phyloP scores from a whole-genome alignment of 1,284 basidiomycete genomes.

The Athelia sp. region DNA sequence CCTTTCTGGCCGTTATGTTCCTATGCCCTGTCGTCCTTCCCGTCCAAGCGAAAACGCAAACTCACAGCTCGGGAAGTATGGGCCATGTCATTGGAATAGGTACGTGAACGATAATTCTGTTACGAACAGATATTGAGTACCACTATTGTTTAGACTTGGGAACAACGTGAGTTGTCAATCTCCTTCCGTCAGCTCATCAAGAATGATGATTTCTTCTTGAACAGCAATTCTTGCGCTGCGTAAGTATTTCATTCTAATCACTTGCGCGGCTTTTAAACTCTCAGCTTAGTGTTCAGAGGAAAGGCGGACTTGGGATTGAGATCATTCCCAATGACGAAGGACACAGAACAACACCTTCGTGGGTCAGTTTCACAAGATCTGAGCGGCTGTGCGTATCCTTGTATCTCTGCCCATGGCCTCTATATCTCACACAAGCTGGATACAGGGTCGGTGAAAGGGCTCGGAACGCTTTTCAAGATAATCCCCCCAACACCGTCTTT shows the following conservation, averaged over 20 bases:
- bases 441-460: constrained; percentile 22
- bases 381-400: constrained; percentile 72
- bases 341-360: constrained; percentile 72
- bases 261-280: too few relatives aligned
- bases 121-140: too few relatives aligned
- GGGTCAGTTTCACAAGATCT: constrained; percentile 64
- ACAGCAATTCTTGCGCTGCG: neutral
- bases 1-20: too few relatives aligned
- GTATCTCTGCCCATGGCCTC: constrained; percentile 59
- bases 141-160: neutral
- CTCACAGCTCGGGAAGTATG: too few relatives aligned
- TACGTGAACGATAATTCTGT: too few relatives aligned
- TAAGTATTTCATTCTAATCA: too few relatives aligned
- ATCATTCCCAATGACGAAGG: constrained; percentile 77
- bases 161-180: neutral
- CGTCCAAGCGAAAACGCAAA: too few relatives aligned
- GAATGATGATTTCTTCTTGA: neutral
- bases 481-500: neutral
- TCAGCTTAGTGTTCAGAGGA: constrained; percentile 66
- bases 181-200: neutral
- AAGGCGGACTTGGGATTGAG: constrained; percentile 76
- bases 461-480: constrained; percentile 20
- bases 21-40: too few relatives aligned
- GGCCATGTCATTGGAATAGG: too few relatives aligned
- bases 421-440: constrained; percentile 19